Evolutionary conservation across 345 rosid genomes (phyloP).

Genomic region (Gossypium ekmanianum): DNA sequence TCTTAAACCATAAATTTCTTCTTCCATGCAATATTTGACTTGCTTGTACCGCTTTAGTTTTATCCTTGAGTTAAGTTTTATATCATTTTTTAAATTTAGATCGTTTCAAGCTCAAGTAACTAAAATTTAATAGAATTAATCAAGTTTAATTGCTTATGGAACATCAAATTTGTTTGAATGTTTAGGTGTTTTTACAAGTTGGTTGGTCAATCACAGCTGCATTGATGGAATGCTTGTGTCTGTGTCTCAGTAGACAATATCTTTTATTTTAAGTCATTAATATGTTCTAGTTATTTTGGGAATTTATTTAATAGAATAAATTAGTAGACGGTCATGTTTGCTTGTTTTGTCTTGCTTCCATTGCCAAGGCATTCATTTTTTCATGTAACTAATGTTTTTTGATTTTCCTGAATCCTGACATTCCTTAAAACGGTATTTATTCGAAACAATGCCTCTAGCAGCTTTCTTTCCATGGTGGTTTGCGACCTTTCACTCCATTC

Average conservation of each 20-base stretch:
- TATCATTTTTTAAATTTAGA: not conserved
- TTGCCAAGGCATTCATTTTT: not conserved
- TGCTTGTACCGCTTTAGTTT: not conserved
- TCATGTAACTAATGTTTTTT: slow-evolving; percentile 1
- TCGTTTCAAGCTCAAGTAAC: not conserved
- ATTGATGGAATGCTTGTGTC: not conserved
- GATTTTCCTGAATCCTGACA: not conserved
- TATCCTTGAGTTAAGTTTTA: not conserved
- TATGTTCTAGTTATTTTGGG: not conserved
- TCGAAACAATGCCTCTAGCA: slow-evolving; percentile 31
- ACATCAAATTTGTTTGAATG: not conserved
- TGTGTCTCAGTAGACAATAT: not conserved
- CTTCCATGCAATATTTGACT: not conserved
- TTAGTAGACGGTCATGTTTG: not conserved
- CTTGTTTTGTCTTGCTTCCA: not conserved
- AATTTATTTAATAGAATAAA: not conserved
- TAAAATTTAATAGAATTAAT: not conserved
- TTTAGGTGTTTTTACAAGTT: not conserved
- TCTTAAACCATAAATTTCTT: not conserved
- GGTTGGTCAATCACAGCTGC: not conserved
- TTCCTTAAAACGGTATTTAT: not conserved
- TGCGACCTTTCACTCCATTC: slow-evolving; percentile 34
- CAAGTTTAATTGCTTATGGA: not conserved
- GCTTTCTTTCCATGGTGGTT: slow-evolving; percentile 47
- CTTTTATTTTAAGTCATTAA: not conserved